Evolutionary conservation across 805 yeast species (phyloP), one percentile per base, ranked within the genome.

Genomic region (Torulaspora quercuum): DNA sequence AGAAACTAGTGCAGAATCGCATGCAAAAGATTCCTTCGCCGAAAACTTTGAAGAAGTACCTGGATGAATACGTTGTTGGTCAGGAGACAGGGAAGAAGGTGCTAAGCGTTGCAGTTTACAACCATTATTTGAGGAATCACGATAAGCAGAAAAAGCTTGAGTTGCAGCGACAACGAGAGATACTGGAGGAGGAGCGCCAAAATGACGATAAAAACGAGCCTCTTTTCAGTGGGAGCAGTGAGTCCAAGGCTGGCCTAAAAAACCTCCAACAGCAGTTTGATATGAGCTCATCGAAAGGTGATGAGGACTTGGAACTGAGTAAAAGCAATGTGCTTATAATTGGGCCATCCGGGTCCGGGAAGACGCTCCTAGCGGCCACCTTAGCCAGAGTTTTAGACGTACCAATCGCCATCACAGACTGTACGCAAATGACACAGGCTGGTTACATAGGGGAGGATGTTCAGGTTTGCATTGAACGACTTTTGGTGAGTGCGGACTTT

Each of bases 401-500:
- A 16, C 82, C 82, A 2, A 69, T 76, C 24, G 70, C 78, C 0
- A 75, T 76, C 9, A 75, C 76, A 5, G 82, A 76, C 47, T 77
- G 82, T 50, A 76, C 82, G 0, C 73, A 78, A 28, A 49, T 76
- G 40, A 76, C 82, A 0, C 82, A 76, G 48, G 80, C 82, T 0
- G 82, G 82, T 5, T 76, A 77, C 48, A 75, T 77, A 28, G 82
- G 82, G 15, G 82, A 76, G 41, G 82, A 77, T 54, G 78, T 75
- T 11, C 81, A 77, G 42, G 60, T 69, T 19, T 75, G 81, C 45
- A 66, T 76, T 15, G 76, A 73, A 50, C 65, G 78, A 38, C 57
- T 76, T 13, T 53, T 75, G 32, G 69, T 69, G 2, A 68, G 62
- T 43, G 69, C 80, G 3, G 70, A 70, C 27, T 73, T 67, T 45